Evolutionary conservation across 768 basidiomycete genomes (phyloP), one percentile per base, ranked within the genome.

Genomic region (Pleurotus ostreatus): DNA sequence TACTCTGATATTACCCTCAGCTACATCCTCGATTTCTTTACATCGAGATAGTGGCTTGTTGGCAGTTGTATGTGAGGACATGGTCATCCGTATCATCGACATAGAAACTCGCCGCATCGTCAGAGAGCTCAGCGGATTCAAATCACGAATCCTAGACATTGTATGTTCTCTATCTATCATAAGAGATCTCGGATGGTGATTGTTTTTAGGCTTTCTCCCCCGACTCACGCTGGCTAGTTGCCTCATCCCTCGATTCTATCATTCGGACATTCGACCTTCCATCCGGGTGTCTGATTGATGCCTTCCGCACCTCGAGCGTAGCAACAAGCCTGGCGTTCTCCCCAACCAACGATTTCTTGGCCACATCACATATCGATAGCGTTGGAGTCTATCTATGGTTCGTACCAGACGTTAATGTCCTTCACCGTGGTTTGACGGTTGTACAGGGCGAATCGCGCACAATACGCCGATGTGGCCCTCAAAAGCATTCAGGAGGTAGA

Each of bases 231-330:
- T 98, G 96, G 97, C 76, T 99, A 49, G 80, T 98, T 41, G 77
- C 86, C 1, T 84, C 91, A 2, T 94, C 95, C 7, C 74, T 97
- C 40, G 97, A 99, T 69, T 92, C 92, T 0, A 78, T 89, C 53
- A 92, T 98, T 63, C 84, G 97, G 26, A 98, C 96, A 2, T 99
- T 93, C 68, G 96, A 99, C 66, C 80, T 99, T 22, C 96, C 97
- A 0, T 93, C 94, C 15, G 94, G 95, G 4, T 79, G 85, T 23
- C 75, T 98, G 38, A 94, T 99, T 53, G 94, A 98, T 63, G 92
- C 85, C 0, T 98, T 99, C 76, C 81, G 83, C 54, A 94, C 93
- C 7, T 73, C 88, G 25, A 92, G 88, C 61, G 81, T 96, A 22
- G 92, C 96, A 4, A 95, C 92, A 0, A 93, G 88, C 65, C 72